phyloP scores from a whole-genome alignment of 805 yeast species.

The Komagataella ulmi region DNA sequence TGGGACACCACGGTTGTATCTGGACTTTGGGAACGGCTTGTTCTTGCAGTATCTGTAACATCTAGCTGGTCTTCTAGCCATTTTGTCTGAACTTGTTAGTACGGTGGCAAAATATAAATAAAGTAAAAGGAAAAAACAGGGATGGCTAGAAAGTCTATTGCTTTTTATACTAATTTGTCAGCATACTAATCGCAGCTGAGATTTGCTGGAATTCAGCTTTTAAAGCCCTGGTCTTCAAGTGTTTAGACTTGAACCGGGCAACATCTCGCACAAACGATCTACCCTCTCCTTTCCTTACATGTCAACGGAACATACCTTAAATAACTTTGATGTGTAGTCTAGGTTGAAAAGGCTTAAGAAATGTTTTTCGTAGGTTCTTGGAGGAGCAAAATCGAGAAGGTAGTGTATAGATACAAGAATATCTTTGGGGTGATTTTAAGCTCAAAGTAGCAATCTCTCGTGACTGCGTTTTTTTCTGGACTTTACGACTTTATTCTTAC shows the following conservation, averaged over 20 bases:
- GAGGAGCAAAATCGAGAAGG: not conserved
- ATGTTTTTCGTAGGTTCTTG: not conserved
- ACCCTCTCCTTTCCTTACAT: not conserved
- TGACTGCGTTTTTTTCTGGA: not conserved
- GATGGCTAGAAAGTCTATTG: not conserved
- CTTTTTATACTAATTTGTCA: not conserved
- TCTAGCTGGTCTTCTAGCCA: conserved; percentile 99
- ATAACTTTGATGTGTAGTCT: not conserved
- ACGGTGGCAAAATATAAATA: not conserved
- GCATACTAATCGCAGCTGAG: not conserved
- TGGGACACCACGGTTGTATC: conserved; percentile 99
- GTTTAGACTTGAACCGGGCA: not conserved
- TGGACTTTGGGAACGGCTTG: conserved; percentile 99
- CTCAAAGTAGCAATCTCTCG: not conserved
- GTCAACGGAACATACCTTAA: not conserved
- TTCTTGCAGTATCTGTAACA: conserved; percentile 99
- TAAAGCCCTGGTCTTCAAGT: not conserved
- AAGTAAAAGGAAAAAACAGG: not conserved
- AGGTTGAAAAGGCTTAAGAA: not conserved
- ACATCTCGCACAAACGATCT: not conserved
- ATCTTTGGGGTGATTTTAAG: not conserved
- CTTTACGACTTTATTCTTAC: not conserved
- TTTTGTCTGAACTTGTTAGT: conserved; percentile 32
- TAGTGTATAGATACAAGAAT: not conserved
- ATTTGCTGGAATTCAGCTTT: not conserved